Conservation (phyloP, 768 basidiomycete species). For the Rhizopogon vesiculosus region DNA sequence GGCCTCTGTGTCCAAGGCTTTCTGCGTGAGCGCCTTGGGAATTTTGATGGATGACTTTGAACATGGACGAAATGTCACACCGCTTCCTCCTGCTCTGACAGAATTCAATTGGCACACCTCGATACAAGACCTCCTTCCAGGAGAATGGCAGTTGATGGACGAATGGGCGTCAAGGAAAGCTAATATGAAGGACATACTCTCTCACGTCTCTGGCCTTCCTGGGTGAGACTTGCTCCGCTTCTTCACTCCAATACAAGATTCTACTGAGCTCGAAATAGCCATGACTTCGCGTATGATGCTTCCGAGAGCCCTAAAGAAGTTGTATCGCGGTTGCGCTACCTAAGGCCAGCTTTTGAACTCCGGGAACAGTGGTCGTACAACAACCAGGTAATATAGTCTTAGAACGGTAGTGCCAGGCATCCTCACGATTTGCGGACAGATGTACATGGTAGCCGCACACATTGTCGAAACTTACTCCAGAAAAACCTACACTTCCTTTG, state of each 20-base stretch:
- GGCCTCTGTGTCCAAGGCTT: slow-evolving; percentile 36
- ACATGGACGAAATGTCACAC: slow-evolving; percentile 27
- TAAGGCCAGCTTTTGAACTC: slow-evolving; percentile 29
- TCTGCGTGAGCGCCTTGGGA: slow-evolving; percentile 33
- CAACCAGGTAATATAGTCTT: slow-evolving; percentile 25
- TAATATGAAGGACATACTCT: too few species aligned
- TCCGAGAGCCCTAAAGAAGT: slow-evolving; percentile 21
- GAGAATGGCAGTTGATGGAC: too few species aligned
- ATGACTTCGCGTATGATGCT: slow-evolving; percentile 27
- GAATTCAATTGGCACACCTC: slow-evolving; percentile 34
- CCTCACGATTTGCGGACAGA: slow-evolving; percentile 18
- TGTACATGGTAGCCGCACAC: slow-evolving; percentile 32
- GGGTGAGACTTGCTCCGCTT: slow-evolving; percentile 16
- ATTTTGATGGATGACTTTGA: slow-evolving; percentile 39
- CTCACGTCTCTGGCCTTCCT: too few species aligned
- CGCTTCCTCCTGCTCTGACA: slow-evolving; percentile 25
- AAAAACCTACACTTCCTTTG: slow-evolving; percentile 33
- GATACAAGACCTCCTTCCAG: slow-evolving; percentile 33
- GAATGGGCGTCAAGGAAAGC: too few species aligned
- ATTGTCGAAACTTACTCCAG: slow-evolving; percentile 30
- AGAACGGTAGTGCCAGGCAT: neutral
- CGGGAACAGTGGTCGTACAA: slow-evolving; percentile 35
- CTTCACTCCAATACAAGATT: neutral
- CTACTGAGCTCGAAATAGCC: slow-evolving; percentile 13
- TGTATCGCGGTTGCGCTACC: slow-evolving; percentile 21